Conservation (phyloP, 2,329 filamentous ascomycete genomes). For the Exophiala spinifera region DNA sequence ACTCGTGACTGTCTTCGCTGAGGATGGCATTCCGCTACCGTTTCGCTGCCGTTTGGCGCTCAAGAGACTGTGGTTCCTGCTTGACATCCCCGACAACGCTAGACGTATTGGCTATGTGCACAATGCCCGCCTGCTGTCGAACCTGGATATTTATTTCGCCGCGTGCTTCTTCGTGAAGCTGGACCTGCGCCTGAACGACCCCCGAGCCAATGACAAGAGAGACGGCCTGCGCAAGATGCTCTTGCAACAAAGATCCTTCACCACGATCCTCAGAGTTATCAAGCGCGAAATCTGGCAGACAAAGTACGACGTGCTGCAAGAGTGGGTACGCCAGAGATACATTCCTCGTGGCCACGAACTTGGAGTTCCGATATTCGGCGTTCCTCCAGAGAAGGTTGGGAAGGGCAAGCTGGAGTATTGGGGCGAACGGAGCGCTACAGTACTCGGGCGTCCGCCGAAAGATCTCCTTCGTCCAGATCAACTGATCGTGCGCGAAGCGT, state of each 20-base stretch:
- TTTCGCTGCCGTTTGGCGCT: constrained; percentile 46
- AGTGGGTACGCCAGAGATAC: constrained; percentile 59
- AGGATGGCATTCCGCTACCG: constrained; percentile 58
- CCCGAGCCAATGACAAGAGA: constrained; percentile 50
- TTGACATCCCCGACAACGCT: constrained; percentile 61
- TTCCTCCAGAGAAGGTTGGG: constrained; percentile 55
- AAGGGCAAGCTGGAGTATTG: constrained; percentile 55
- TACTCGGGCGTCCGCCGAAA: constrained; percentile 10
- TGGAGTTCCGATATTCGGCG: constrained; percentile 41
- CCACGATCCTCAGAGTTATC: constrained; percentile 59
- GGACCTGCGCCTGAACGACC: constrained; percentile 65
- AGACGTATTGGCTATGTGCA: constrained; percentile 56
- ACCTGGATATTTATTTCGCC: constrained; percentile 59
- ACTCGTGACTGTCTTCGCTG: constrained; percentile 61
- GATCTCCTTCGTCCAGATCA: constrained; percentile 31
- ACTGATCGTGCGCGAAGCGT: constrained; percentile 29
- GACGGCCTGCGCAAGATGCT: constrained; percentile 56
- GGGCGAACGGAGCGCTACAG: constrained; percentile 37
- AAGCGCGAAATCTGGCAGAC: constrained; percentile 53
- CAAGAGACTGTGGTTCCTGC: constrained; percentile 69
- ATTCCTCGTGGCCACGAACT: constrained; percentile 31
- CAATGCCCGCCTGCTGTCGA: constrained; percentile 54
- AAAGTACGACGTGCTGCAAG: constrained; percentile 52
- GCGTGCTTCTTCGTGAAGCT: constrained; percentile 70
- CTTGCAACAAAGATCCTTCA: constrained; percentile 57